phyloP scores from a whole-genome alignment of 2,329 filamentous ascomycete species.

The Davidsoniella neocaledoniae region DNA sequence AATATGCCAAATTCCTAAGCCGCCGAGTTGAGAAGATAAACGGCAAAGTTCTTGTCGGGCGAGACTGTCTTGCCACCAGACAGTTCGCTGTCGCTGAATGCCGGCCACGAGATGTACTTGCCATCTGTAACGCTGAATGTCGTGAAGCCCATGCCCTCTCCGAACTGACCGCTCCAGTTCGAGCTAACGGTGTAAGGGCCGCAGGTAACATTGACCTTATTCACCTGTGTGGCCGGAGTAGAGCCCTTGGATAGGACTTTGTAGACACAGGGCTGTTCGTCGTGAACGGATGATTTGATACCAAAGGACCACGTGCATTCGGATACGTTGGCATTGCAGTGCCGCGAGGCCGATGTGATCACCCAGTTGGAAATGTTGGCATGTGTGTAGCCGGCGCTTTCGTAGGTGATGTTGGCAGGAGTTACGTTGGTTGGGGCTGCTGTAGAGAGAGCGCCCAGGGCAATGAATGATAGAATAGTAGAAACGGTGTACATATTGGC shows the following conservation, averaged over 20 bases:
- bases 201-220: constrained; percentile 20
- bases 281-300: constrained; percentile 23
- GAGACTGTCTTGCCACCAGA: constrained; percentile 7
- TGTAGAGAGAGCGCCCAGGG: background rate
- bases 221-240: background rate
- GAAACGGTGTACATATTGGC: too few relatives aligned
- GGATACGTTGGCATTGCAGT: constrained; percentile 24
- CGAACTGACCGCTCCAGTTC: constrained; percentile 40
- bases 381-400: background rate
- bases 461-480: background rate
- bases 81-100: constrained; percentile 36
- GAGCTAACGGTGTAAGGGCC: constrained; percentile 34
- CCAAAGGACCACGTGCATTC: constrained; percentile 28
- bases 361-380: constrained; percentile 25
- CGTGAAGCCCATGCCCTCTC: constrained; percentile 34
- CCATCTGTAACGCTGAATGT: constrained; percentile 33
- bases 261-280: constrained; percentile 7
- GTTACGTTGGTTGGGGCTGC: background rate
- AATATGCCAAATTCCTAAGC: background rate
- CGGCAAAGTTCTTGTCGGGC: constrained; percentile 4
- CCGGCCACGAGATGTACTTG: constrained; percentile 32
- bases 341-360: constrained; percentile 24
- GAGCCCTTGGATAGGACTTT: constrained; percentile 19
- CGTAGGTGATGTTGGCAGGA: background rate
- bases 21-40: background rate